These are phyloP conservation scores for Penicillium concentricum DNA, from an alignment of 2,329 filamentous ascomycete species.

Conservation along the genomic window DNA sequence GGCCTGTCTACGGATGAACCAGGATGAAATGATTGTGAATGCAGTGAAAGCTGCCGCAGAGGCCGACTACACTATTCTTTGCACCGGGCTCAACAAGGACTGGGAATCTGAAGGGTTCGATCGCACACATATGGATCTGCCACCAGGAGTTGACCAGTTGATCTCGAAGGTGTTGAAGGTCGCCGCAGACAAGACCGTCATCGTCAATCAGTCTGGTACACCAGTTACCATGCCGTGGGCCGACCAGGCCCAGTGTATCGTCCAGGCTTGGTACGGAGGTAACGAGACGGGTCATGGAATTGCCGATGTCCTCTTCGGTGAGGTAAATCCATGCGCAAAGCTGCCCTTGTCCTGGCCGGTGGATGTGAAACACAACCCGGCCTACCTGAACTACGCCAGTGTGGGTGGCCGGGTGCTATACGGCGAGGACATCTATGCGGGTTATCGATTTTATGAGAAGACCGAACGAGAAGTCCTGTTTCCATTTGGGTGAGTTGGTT, in stretches of 20 bases:
- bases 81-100: constrained; percentile 27
- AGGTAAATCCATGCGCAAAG: constrained; percentile 70
- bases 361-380: constrained; percentile 65
- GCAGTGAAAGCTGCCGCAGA: constrained; percentile 15
- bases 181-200: constrained; percentile 63
- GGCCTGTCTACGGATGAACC: constrained; percentile 21
- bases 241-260: constrained; percentile 51
- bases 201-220: constrained; percentile 74
- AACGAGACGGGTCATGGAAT: constrained; percentile 81
- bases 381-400: constrained; percentile 69
- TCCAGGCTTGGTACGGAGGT: constrained; percentile 80
- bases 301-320: constrained; percentile 71
- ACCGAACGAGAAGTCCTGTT: constrained; percentile 64
- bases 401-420: constrained; percentile 71
- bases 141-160: constrained; percentile 52
- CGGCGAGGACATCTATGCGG: constrained; percentile 75
- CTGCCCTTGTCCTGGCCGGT: constrained; percentile 70
- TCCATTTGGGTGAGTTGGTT: constrained; percentile 56
- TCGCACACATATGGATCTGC: constrained; percentile 55
- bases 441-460: constrained; percentile 76
- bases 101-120: constrained; percentile 45
- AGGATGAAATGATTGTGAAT: constrained; percentile 9
- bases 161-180: constrained; percentile 62
- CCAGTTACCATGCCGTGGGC: constrained; percentile 54
- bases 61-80: constrained; percentile 24